Percentiles rank a stretch among this genome's conserved stretches.
Conservation (phyloP, 495 filamentous ascomycete genomes). For the Penicillium egyptiacum region DNA sequence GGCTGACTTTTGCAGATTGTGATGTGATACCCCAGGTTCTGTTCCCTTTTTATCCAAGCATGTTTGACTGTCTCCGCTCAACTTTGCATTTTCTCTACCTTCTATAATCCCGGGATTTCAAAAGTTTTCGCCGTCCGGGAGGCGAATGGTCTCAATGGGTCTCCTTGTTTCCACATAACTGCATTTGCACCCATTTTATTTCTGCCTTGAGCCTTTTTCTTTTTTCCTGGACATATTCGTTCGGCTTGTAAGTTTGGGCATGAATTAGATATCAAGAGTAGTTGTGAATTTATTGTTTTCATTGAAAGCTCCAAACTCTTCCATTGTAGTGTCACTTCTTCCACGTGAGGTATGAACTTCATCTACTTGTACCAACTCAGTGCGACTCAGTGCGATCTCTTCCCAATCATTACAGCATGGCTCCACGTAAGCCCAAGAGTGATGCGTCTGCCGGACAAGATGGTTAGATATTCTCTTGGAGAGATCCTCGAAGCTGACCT, state of each 20-base stretch:
- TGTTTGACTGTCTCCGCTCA: conserved; percentile 8
- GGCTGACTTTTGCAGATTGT: conserved; percentile 51
- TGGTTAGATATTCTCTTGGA: conserved; percentile 32
- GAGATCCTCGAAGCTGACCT: conserved; percentile 19
- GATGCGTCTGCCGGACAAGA: conserved; percentile 43
- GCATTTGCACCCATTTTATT: conserved; percentile 28
- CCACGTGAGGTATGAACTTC: conserved; percentile 6
- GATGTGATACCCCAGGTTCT: conserved; percentile 55
- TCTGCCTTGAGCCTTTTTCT: conserved; percentile 15
- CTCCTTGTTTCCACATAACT: conserved; percentile 18
- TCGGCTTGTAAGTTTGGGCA: conserved; percentile 1
- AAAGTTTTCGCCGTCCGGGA: conserved; percentile 19
- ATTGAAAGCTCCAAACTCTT: neutral
- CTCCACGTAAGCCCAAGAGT: conserved; percentile 51
- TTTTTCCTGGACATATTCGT: conserved; percentile 28
- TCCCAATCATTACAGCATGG: conserved; percentile 35
- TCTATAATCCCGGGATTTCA: conserved; percentile 22
- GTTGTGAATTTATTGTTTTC: conserved; percentile 12
- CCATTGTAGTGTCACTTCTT: neutral
- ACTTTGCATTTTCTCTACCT: conserved; percentile 16
- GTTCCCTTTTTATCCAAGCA: conserved; percentile 16
- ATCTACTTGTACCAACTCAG: neutral
- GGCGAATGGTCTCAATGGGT: conserved; percentile 14
- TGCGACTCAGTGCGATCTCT: neutral
- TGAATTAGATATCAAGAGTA: conserved; percentile 23